Evolutionary conservation across 176 grass and related monocot genomes (phyloP), one percentile per base, ranked within the genome.

Genomic region (Avena atlantica): DNA sequence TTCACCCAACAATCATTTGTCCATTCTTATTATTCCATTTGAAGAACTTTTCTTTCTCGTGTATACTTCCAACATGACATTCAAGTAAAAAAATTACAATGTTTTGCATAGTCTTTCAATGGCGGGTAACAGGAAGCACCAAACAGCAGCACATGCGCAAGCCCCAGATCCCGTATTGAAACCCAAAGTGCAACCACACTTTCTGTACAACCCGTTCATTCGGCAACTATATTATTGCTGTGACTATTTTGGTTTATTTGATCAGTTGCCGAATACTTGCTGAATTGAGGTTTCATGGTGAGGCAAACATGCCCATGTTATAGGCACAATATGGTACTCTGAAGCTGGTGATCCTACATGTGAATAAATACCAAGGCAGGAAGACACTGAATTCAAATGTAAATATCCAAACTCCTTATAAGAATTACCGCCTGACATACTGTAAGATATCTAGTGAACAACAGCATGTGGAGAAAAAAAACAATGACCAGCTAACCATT

Each of bases 391-490:
- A 73, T 60, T 81, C 49, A 71, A 56, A 70, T 42, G 37, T 24
- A 31, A 85, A 59, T n/a, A 80, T 68, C 17, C 59, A 68, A 68
- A 85, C 19, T 76, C 37, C 63, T 36, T 21, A 76, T 2, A 29
- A 24, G 14, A 74, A 87, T 63, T 49, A 81, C 44, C 40, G 14
- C 50, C 17, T 49, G 23, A 58, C 19, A 81, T 20, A 36, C 11
- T 62, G 47, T 83, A 77, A 70, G 37, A 76, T 70, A 42, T 61
- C 25, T 61, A 57, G 24, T 77, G 86, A 70, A 68, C 7, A 68
- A 71, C 4, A 73, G 70, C 21, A 45, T 84, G 62, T 45, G 67
- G 63, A 55, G 77, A 71, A 37, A 42, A 86, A 72, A 77, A 85
- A 8, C 15, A 63, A 14, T 69, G 13, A 78, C 45, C 37, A 78